phyloP scores from a whole-genome alignment of 2,329 filamentous ascomycete species.

The Immersiporthe knoxdaviesiana region DNA sequence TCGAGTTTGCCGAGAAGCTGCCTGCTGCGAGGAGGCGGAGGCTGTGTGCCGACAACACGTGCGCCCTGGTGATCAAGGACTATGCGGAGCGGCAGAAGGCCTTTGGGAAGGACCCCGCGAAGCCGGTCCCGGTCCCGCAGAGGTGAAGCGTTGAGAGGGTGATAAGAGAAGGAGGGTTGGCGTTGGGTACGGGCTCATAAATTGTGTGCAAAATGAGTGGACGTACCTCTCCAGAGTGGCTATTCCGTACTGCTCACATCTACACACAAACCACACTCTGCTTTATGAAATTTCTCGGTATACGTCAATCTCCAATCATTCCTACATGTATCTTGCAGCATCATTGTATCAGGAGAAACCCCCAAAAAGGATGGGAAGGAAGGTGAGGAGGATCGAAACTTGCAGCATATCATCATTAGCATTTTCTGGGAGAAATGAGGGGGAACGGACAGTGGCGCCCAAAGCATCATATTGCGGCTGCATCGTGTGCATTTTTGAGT shows the following conservation, averaged over 20 bases:
- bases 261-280: neutral
- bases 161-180: neutral
- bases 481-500: neutral
- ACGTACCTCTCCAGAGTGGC: neutral
- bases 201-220: neutral
- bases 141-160: neutral
- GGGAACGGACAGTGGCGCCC: neutral
- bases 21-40: conserved; percentile 73
- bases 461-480: neutral
- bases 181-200: no score
- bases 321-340: neutral
- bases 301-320: neutral
- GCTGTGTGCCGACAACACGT: conserved; percentile 85
- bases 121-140: conserved; percentile 23
- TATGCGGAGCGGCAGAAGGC: conserved; percentile 67
- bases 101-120: conserved; percentile 46
- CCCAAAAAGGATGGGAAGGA: neutral
- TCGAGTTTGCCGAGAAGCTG: conserved; percentile 87
- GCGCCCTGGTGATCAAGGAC: conserved; percentile 81
- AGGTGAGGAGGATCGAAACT: neutral
- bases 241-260: neutral
- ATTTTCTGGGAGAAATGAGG: neutral
- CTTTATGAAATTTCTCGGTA: neutral
- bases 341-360: neutral
- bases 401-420: neutral